Conservation (phyloP, 2,329 filamentous ascomycete genomes). For the Hypoxylon sp. region DNA sequence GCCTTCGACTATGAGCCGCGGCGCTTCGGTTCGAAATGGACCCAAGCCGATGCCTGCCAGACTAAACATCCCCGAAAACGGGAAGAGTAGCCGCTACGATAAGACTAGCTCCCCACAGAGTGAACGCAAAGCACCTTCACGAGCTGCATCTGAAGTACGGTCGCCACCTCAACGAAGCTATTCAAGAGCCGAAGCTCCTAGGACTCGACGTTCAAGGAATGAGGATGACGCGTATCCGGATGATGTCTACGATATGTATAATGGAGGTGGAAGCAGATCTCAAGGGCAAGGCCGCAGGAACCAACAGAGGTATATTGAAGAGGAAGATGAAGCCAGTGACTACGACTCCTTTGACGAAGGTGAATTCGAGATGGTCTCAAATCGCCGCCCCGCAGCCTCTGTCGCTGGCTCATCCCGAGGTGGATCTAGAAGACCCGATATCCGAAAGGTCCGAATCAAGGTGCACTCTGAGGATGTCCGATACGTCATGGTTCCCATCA, state of each 20-base stretch:
- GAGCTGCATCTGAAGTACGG: conserved; percentile 62
- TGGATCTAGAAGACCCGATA: conserved; percentile 73
- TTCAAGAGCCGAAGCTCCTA: conserved; percentile 58
- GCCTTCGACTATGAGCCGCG: conserved; percentile 64
- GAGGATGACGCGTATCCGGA: conserved; percentile 76
- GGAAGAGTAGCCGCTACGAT: conserved; percentile 68
- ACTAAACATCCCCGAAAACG: conserved; percentile 72
- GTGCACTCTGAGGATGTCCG: conserved; percentile 92
- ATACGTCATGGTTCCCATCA: conserved; percentile 87
- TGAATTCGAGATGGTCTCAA: conserved; percentile 84
- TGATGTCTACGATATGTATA: conserved; percentile 78
- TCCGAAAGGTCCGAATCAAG: conserved; percentile 89
- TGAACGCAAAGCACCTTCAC: conserved; percentile 54
- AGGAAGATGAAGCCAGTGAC: conserved; percentile 82
- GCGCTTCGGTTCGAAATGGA: conserved; percentile 73
- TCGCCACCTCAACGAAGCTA: conserved; percentile 62
- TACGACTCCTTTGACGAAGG: conserved; percentile 82
- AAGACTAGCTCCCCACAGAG: conserved; percentile 65
- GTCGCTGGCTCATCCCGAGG: conserved; percentile 65
- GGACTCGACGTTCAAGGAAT: conserved; percentile 59
- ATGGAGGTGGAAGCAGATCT: conserved; percentile 51
- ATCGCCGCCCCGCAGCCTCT: conserved; percentile 63
- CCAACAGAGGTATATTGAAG: conserved; percentile 78
- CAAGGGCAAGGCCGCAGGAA: conserved; percentile 59
- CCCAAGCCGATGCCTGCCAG: conserved; percentile 73